A percentile compares a stretch with the other conserved stretches of the same genome.
Evolutionary conservation across 169 alveolate species (phyloP).

Genomic region (Theileria sp.): DNA sequence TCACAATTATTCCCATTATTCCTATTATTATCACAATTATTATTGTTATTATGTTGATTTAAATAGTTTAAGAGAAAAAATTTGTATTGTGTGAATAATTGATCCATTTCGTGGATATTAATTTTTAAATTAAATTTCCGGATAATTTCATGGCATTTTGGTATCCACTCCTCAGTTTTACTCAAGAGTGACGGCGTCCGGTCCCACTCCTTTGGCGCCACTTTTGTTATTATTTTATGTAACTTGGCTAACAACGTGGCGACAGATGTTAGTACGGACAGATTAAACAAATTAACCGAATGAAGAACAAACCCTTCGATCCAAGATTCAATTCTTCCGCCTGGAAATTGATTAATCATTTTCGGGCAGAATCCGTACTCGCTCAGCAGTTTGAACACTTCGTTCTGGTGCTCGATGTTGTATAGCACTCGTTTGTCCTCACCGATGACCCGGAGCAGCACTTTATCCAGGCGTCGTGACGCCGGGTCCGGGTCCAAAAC

Average conservation of each 20-base stretch:
- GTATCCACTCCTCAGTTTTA: constrained; percentile 53
- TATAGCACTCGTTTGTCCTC: constrained; percentile 68
- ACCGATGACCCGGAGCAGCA: constrained; percentile 71
- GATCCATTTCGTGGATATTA: not conserved
- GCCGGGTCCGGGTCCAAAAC: not conserved
- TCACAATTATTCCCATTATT: no score
- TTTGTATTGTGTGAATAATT: not conserved
- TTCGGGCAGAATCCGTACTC: constrained; percentile 71
- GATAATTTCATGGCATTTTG: not conserved
- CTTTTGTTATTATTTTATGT: constrained; percentile 8
- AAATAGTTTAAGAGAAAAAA: not conserved
- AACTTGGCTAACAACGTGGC: constrained; percentile 57
- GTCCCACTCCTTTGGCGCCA: constrained; percentile 61
- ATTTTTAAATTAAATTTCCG: not conserved
- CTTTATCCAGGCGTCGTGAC: constrained; percentile 19
- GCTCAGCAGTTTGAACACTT: constrained; percentile 72
- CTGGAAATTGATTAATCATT: constrained; percentile 67
- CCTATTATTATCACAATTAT: no score
- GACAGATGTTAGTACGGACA: constrained; percentile 62
- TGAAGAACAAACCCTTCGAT: constrained; percentile 74
- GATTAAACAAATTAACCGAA: constrained; percentile 58
- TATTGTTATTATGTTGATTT: not conserved
- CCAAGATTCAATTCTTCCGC: constrained; percentile 81
- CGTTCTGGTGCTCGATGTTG: constrained; percentile 69
- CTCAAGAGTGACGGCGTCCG: constrained; percentile 55